phyloP scores from a whole-genome alignment of 306 rosid genomes.

The Medicago ruthenica region DNA sequence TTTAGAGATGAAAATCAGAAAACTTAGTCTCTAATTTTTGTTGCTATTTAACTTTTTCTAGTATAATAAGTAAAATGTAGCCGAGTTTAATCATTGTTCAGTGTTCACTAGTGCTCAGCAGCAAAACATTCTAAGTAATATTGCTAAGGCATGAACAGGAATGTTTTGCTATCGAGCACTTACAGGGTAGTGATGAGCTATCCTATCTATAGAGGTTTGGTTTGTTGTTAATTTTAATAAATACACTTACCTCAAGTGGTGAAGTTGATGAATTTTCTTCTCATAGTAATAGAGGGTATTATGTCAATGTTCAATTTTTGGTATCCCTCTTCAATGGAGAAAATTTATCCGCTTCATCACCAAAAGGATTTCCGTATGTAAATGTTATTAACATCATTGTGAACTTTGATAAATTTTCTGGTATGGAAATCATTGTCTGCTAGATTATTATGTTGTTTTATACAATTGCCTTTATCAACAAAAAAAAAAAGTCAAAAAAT shows the following conservation, averaged over 20 bases:
- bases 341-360: slow-evolving; percentile 92
- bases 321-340: slow-evolving; percentile 55
- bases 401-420: neutral
- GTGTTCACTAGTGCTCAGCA: slow-evolving; percentile 66
- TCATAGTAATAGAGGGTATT: slow-evolving; percentile 36
- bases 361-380: slow-evolving; percentile 43
- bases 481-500: no score
- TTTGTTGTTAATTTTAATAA: slow-evolving; percentile 51
- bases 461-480: neutral
- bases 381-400: slow-evolving; percentile 19
- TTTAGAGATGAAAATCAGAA: neutral
- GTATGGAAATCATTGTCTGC: slow-evolving; percentile 14
- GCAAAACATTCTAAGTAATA: slow-evolving; percentile 75
- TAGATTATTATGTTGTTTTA: slow-evolving; percentile 1
- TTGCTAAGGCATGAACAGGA: slow-evolving; percentile 52
- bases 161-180: slow-evolving; percentile 80
- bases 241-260: slow-evolving; percentile 60
- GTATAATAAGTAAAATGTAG: neutral
- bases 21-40: neutral
- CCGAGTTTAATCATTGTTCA: neutral
- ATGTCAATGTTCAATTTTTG: slow-evolving; percentile 35
- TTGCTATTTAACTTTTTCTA: neutral
- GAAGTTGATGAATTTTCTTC: slow-evolving; percentile 94
- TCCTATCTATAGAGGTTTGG: slow-evolving; percentile 11
- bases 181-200: slow-evolving; percentile 39